Evolutionary conservation across 2,329 filamentous ascomycete genomes (phyloP), one percentile per base, ranked within the genome.

Genomic region (Ophiostoma quercus): DNA sequence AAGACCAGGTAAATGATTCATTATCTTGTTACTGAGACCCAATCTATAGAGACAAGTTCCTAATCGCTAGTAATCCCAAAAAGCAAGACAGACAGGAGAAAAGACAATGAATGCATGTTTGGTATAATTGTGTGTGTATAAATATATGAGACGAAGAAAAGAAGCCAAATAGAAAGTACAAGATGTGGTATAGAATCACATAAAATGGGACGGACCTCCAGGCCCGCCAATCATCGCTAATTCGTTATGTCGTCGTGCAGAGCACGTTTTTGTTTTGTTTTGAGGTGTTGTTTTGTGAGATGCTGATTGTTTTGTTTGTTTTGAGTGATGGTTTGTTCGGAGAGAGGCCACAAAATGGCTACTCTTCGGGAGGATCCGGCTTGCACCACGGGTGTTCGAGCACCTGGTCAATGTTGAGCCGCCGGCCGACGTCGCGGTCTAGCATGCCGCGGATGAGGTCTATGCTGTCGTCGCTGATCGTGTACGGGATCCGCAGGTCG

Each of bases 381-480:
- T 62, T 70, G 70, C 78, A 92, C 95, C 95, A 99, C n/a, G 90
- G 88, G 79, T 98, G 94, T 69, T 92, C 87, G 70, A 97, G 81
- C 22, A 99, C 94, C 77, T 94, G 89, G 71, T 90, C 88, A 75
- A 98, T 98, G n/a, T 89, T 90, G 75, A 92, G 89, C 70, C 95
- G 84, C 76, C 90, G 85, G 74, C 90, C 87, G 11, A 98, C 92
- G 77, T 98, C 90, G 54, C 95, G 89, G 78, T 98, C 88, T 37
- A 99, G 87, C 95, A 99, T 98, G 77, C 89, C 85, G 60, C 92
- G 88, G 73, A 99, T 91, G 68, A 99, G 84, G 75, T 97, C 90
- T 74, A 99, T 96, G 79, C 93, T 97, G 74, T 94, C 90, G 73
- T 97, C 93, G 78, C 92, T 93, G 82, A 94, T 88, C 43, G 90